Base-by-base conservation (phyloP, 2,329 filamentous ascomycete species). In the Sphaerulina musiva region DNA sequence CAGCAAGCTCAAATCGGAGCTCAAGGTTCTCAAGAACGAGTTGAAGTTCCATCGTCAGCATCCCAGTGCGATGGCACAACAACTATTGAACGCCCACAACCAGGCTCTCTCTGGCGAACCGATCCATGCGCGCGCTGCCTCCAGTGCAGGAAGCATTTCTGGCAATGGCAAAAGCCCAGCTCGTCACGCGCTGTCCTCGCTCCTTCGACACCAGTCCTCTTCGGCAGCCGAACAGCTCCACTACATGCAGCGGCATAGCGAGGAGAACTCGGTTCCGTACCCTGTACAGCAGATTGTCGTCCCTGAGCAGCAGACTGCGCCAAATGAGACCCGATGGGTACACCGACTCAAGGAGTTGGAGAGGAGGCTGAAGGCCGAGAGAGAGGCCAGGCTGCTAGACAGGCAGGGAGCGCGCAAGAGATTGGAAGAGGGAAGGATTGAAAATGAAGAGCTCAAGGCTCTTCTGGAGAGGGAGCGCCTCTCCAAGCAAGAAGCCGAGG, bases 311-410 rank as follows among this genome's bases (percentile, higher is more conserved):
- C 62, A 73, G 29, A 32, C 48, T 9, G 71, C 75, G 47, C 73
- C 74, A 1, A 77, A 76, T 39, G 86, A 92, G 62, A 85, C 87
- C 60, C 82, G 86, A 62, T 95, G 89, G 89, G 83, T 95, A 60
- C 81, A 95, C 59, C 77, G 93, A 6, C 77, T 97, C 34, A 83
- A 89, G 54, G 91, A 97, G 68, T 76, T 97, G 62, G 93, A 98
- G 75, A 80, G 85, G 61, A 83, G 95, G 63, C 77, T 98, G 14
- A 95, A 95, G 70, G 84, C 87, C 44, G 93, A 98, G 73, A 77
- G 93, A 11, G 93, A 97, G 71, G 90, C 85, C 1, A 77, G 93
- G 43, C 76, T 95, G 50, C 76, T 95, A 54, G 93, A 98, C 72
- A 82, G 93, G 3, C 86, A 81, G 46, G 90, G 89, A 23, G 92